A percentile compares a stretch with the other conserved stretches of the same genome.
phyloP scores from a whole-genome alignment of 495 filamentous ascomycete species.

The Glarea lozoyensis region DNA sequence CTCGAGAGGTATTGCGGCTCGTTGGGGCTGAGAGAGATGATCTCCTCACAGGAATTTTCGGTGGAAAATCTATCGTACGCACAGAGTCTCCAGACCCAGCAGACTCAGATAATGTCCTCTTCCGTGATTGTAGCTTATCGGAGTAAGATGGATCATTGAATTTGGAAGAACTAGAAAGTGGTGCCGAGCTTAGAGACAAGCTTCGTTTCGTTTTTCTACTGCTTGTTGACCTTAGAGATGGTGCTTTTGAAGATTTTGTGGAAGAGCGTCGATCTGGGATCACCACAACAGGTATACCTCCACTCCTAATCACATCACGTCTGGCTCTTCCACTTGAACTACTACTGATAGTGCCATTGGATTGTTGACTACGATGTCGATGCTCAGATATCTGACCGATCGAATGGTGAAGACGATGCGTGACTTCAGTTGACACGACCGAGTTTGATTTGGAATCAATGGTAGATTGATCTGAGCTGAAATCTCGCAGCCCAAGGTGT shows the following conservation, averaged over 20 bases:
- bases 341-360: constrained; percentile 47
- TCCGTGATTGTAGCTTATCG: constrained; percentile 6
- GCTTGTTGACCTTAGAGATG: constrained; percentile 44
- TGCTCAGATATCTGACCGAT: constrained; percentile 35
- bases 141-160: constrained; percentile 28
- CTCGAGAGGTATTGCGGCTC: constrained; percentile 55
- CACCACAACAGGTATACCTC: constrained; percentile 59
- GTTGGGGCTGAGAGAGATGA: constrained; percentile 66
- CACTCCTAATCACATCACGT: constrained; percentile 44
- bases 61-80: constrained; percentile 48
- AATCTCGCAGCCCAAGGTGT: constrained; percentile 37
- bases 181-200: constrained; percentile 35
- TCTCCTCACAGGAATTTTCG: constrained; percentile 50
- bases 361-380: constrained; percentile 44
- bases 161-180: constrained; percentile 36
- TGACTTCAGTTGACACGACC: constrained; percentile 29
- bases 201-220: constrained; percentile 39
- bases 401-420: constrained; percentile 40
- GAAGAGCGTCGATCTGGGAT: constrained; percentile 63
- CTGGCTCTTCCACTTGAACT: constrained; percentile 41
- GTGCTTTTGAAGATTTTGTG: constrained; percentile 39
- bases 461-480: constrained; percentile 45
- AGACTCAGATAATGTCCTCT: constrained; percentile 18
- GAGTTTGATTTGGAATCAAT: constrained; percentile 40
- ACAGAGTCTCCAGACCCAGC: constrained; percentile 14